Evolutionary conservation across 345 rosid species (phyloP).

Genomic region (Cardamine occulta): DNA sequence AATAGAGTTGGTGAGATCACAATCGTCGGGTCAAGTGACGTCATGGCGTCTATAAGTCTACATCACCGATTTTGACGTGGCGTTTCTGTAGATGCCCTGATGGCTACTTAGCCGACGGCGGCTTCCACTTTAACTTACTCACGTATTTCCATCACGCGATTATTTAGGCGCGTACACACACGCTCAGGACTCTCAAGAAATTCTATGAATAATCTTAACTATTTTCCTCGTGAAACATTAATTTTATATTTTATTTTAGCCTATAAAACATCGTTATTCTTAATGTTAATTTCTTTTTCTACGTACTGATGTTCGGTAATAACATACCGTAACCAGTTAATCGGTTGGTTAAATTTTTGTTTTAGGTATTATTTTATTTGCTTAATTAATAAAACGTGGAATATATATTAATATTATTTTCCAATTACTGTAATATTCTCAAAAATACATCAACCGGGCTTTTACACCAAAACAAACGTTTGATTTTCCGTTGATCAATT

Average conservation of each 20-base stretch:
- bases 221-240: background rate
- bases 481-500: background rate
- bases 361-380: background rate
- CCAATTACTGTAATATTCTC: background rate
- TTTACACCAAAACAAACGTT: background rate
- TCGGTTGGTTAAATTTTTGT: background rate
- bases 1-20: conserved; percentile 28
- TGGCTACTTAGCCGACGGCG: conserved; percentile 39
- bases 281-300: too few species aligned
- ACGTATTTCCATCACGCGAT: conserved; percentile 10
- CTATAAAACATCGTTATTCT: background rate
- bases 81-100: conserved; percentile 13
- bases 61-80: conserved; percentile 35
- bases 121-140: conserved; percentile 26
- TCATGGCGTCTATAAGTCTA: conserved; percentile 44
- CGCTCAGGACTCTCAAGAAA: background rate
- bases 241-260: background rate
- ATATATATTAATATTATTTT: too few species aligned
- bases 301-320: background rate
- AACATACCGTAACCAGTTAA: background rate
- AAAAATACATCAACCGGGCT: background rate
- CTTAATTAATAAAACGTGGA: background rate
- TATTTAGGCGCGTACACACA: conserved; percentile 14
- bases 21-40: conserved; percentile 35
- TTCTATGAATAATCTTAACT: background rate